A percentile compares a stretch with the other conserved stretches of the same genome.
Conservation (phyloP, 2,329 filamentous ascomycete species). For the Tolypocladium album region DNA sequence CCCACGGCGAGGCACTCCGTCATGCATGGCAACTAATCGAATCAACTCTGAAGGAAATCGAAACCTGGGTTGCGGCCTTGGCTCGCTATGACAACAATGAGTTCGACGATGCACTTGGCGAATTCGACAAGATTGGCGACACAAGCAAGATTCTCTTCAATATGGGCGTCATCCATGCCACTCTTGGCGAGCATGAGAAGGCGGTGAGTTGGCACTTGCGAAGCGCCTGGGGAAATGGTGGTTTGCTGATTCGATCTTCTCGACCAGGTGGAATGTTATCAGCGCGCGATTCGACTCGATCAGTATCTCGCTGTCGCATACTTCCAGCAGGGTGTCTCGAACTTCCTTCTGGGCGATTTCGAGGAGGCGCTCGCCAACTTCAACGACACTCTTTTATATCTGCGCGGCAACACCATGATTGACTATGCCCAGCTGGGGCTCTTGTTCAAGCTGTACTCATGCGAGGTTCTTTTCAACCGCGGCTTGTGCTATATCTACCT, state of each 20-base stretch:
- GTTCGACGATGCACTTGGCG: constrained; percentile 76
- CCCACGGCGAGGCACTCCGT: neutral
- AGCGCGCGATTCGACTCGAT: constrained; percentile 80
- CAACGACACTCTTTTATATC: constrained; percentile 91
- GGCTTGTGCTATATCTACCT: constrained; percentile 96
- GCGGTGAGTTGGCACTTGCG: constrained; percentile 52
- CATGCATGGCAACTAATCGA: neutral
- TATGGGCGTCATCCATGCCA: constrained; percentile 94
- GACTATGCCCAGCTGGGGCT: constrained; percentile 94
- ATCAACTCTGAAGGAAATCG: constrained; percentile 65
- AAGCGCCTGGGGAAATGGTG: neutral
- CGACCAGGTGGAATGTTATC: constrained; percentile 83
- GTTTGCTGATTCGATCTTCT: constrained; percentile 2
- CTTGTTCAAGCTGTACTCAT: constrained; percentile 93
- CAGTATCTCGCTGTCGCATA: constrained; percentile 96
- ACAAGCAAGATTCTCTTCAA: constrained; percentile 99
- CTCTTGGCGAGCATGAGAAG: constrained; percentile 88
- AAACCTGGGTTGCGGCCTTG: constrained; percentile 92
- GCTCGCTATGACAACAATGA: constrained; percentile 93
- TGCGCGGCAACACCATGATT: constrained; percentile 93
- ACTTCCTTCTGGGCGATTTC: constrained; percentile 93
- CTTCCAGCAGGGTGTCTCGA: constrained; percentile 97
- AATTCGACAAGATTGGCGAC: constrained; percentile 81
- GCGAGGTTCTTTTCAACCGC: constrained; percentile 94
- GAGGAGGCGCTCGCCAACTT: constrained; percentile 97